A percentile compares a stretch with the other conserved stretches of the same genome.
These are phyloP conservation scores for Penicillium sp. DNA, from an alignment of 2,329 filamentous ascomycete genomes.

Conservation along the genomic window DNA sequence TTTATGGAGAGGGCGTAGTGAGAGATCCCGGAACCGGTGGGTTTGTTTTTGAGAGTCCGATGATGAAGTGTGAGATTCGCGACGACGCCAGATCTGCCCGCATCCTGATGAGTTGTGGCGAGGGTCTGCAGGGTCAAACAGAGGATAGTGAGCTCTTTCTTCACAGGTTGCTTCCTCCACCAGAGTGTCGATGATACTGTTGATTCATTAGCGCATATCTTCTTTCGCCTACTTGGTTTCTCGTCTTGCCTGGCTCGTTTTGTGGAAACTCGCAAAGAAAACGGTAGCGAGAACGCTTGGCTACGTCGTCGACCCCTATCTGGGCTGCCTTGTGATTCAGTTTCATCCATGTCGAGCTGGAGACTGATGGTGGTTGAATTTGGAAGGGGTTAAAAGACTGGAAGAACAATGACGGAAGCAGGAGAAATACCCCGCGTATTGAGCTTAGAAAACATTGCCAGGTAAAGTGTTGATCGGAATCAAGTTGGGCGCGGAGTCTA, in stretches of 20 bases:
- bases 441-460: too few relatives aligned
- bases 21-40: conserved; percentile 25
- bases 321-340: not conserved
- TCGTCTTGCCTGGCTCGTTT: conserved; percentile 24
- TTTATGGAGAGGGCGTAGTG: conserved; percentile 28
- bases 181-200: conserved; percentile 9
- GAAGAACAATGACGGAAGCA: too few relatives aligned
- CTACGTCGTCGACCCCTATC: conserved; percentile 4
- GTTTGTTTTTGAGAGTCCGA: conserved; percentile 16
- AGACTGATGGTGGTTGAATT: too few relatives aligned
- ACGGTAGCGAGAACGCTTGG: conserved; percentile 16
- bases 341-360: not conserved
- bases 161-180: conserved; percentile 23
- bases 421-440: too few relatives aligned
- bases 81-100: conserved; percentile 8
- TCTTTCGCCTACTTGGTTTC: not conserved
- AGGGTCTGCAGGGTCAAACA: conserved; percentile 35
- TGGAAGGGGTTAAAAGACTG: too few relatives aligned
- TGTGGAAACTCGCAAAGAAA: conserved; percentile 15
- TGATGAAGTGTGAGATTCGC: conserved; percentile 10
- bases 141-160: conserved; percentile 33
- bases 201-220: not conserved
- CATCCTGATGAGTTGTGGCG: conserved; percentile 29
- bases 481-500: too few relatives aligned
- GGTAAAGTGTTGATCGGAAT: too few relatives aligned